A percentile compares a stretch with the other conserved stretches of the same genome.
These are phyloP conservation scores for Neurospora sp. DNA, from an alignment of 2,329 filamentous ascomycete species.

Conservation along the genomic window DNA sequence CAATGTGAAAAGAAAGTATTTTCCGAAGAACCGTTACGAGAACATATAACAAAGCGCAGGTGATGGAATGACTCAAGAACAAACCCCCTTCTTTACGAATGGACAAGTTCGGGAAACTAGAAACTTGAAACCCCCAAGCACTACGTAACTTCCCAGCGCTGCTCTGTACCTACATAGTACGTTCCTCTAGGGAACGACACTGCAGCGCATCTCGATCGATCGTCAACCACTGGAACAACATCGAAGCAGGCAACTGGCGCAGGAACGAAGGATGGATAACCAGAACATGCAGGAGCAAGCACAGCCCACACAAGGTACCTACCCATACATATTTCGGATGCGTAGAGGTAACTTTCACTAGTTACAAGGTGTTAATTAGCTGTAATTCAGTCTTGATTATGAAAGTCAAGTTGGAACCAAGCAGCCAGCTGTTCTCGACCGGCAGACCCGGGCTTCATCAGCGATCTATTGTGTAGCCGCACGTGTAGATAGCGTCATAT, in stretches of 20 bases:
- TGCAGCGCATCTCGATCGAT: too few relatives aligned
- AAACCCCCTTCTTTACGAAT: neutral
- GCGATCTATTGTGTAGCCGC: neutral
- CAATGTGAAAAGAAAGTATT: neutral
- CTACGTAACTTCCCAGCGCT: neutral
- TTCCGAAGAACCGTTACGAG: neutral
- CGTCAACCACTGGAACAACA: neutral
- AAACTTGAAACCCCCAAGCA: neutral
- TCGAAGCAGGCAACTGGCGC: neutral
- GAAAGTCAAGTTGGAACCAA: neutral
- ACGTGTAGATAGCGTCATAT: neutral
- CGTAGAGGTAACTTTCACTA: neutral
- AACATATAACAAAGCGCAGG: neutral
- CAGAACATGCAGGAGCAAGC: neutral
- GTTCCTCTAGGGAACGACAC: too few relatives aligned
- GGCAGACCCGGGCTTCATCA: neutral
- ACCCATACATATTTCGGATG: neutral
- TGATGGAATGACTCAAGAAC: neutral
- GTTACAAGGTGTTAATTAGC: neutral
- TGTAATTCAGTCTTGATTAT: neutral
- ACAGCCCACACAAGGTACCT: neutral
- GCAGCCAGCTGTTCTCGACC: neutral
- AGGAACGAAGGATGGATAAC: neutral
- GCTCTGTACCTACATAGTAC: neutral
- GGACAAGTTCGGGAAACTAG: neutral